Evolutionary conservation across 2,329 filamentous ascomycete species (phyloP).

Genomic region (Chrysosporium queenslandicum): DNA sequence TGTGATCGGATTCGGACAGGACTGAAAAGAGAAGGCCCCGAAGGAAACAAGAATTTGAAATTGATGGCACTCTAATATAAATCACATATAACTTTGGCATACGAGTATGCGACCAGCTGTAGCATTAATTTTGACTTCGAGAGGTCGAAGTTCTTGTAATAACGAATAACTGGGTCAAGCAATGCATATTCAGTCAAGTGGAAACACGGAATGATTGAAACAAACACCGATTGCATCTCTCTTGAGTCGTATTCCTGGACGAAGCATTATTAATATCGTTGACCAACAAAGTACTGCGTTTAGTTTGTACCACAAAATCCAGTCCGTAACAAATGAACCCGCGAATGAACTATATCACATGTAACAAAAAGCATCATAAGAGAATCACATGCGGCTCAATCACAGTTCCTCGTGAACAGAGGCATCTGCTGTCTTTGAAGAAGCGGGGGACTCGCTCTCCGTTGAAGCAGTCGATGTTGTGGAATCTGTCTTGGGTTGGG

Average conservation of each 20-base stretch:
- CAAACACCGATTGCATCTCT: background rate
- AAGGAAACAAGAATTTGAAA: no score
- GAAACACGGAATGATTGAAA: background rate
- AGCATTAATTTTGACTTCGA: no score
- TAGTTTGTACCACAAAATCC: background rate
- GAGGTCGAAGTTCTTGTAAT: no score
- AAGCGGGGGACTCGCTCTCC: background rate
- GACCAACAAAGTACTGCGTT: background rate
- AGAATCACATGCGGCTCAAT: slow-evolving; percentile 13
- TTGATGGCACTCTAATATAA: no score
- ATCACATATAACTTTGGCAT: no score
- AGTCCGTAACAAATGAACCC: background rate
- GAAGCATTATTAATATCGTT: background rate
- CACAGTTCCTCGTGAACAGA: slow-evolving; percentile 34
- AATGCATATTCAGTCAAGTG: no score
- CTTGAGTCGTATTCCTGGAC: background rate
- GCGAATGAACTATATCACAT: background rate
- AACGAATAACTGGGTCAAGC: no score
- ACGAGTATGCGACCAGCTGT: no score
- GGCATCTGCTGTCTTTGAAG: slow-evolving; percentile 19
- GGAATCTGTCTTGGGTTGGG: slow-evolving; percentile 16
- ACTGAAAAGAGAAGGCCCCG: no score
- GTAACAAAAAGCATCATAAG: background rate
- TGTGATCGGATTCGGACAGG: no score
- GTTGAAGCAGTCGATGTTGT: slow-evolving; percentile 16